Conservation (phyloP, 257 asterid species). For the Verbena officinalis region DNA sequence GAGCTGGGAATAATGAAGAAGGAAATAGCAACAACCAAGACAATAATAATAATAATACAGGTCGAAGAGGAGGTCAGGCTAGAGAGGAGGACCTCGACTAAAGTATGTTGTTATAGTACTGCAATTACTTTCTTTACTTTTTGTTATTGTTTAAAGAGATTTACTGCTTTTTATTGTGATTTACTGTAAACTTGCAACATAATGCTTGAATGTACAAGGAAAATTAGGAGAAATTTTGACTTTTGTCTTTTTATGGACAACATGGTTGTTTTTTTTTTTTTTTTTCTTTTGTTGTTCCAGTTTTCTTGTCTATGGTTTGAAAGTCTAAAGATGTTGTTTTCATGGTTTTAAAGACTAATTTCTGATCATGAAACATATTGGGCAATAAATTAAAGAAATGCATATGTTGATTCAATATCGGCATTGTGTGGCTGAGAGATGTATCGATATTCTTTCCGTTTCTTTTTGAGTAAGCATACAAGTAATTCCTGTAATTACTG, state of each 20-base stretch:
- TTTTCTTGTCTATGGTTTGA: not conserved
- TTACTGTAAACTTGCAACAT: constrained; percentile 23
- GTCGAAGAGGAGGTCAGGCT: constrained; percentile 27
- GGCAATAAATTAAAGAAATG: not conserved
- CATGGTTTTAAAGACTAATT: not conserved
- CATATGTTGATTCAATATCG: not conserved
- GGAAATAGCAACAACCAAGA: constrained; percentile 25
- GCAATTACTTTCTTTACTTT: not conserved
- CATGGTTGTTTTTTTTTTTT: constrained; percentile 10
- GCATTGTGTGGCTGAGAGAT: not conserved
- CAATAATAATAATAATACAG: constrained; percentile 25
- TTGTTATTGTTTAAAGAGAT: constrained; percentile 9
- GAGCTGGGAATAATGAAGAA: constrained; percentile 33
- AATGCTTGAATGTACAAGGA: constrained; percentile 22
- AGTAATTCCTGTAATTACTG: not conserved
- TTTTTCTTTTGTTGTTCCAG: constrained; percentile 3
- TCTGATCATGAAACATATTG: not conserved
- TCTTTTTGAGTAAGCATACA: not conserved
- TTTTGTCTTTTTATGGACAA: not conserved
- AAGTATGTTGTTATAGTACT: constrained; percentile 34
- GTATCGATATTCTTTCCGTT: not conserved
- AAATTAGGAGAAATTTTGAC: constrained; percentile 12
- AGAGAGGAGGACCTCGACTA: constrained; percentile 69
- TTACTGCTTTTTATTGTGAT: constrained; percentile 4
- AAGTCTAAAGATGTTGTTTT: not conserved